phyloP scores from a whole-genome alignment of 805 yeast genomes.

The Cyberlindnera subsufficiens region DNA sequence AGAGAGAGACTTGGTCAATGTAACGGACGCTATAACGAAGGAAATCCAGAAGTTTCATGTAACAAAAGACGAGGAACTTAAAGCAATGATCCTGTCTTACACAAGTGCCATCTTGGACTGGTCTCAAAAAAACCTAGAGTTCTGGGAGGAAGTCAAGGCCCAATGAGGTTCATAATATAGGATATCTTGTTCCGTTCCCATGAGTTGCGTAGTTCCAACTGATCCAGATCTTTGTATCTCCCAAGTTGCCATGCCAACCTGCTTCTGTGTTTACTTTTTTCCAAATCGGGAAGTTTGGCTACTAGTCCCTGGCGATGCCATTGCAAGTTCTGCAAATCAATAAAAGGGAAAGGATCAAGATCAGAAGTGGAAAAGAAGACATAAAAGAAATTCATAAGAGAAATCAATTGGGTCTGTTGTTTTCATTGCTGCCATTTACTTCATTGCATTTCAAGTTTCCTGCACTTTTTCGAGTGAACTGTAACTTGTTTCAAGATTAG shows the following conservation, averaged over 20 bases:
- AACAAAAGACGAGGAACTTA: constrained; percentile 45
- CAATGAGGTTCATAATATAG: background rate
- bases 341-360: too few relatives aligned
- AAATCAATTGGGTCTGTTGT: background rate
- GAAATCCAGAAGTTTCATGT: constrained; percentile 41
- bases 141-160: constrained; percentile 56
- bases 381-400: too few relatives aligned
- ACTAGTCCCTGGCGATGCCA: too few relatives aligned
- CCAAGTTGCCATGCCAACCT: background rate
- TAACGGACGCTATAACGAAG: constrained; percentile 36
- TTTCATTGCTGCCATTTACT: background rate
- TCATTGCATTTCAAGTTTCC: background rate
- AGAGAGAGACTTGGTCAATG: constrained; percentile 44
- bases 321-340: too few relatives aligned
- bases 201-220: too few relatives aligned
- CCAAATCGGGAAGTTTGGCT: constrained; percentile 11
- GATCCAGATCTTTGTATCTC: background rate
- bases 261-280: constrained; percentile 14
- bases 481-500: background rate
- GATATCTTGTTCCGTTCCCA: too few relatives aligned
- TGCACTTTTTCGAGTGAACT: background rate
- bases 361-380: too few relatives aligned
- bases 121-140: constrained; percentile 62
- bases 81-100: constrained; percentile 46
- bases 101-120: constrained; percentile 53